phyloP scores from a whole-genome alignment of 2,329 filamentous ascomycete genomes.

The Fusarium zealandicum region DNA sequence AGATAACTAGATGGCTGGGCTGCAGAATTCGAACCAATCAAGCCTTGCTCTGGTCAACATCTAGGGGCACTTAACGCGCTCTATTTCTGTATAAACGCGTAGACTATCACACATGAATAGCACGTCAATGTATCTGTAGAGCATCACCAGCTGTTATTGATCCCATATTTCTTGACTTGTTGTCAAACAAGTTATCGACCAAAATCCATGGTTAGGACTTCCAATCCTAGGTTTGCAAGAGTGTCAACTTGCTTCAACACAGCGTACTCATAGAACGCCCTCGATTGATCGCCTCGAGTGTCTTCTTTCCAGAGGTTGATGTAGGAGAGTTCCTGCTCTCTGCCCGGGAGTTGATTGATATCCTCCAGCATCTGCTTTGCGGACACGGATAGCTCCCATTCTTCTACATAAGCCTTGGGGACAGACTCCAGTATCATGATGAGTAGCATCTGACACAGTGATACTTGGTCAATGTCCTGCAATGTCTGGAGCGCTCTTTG shows the following conservation, averaged over 20 bases:
- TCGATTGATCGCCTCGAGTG: constrained; percentile 49
- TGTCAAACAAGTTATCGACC: constrained; percentile 2
- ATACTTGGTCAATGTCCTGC: constrained; percentile 58
- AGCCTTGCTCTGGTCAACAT: neutral
- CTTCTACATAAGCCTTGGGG: constrained; percentile 51
- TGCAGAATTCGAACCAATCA: neutral
- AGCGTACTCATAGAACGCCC: constrained; percentile 58
- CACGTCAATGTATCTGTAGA: too few species aligned
- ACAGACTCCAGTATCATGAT: constrained; percentile 55
- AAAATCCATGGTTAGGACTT: constrained; percentile 54
- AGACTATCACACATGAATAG: too few species aligned
- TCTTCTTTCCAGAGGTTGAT: constrained; percentile 55
- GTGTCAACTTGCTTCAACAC: constrained; percentile 56
- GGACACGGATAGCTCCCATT: constrained; percentile 54
- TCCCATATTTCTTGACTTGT: too few species aligned
- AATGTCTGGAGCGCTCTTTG: constrained; percentile 44
- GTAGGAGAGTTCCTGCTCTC: constrained; percentile 53
- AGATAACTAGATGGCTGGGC: neutral
- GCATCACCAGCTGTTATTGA: too few species aligned
- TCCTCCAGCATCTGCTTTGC: constrained; percentile 58
- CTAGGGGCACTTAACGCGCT: neutral
- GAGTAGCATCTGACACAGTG: constrained; percentile 61
- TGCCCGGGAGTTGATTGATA: constrained; percentile 55
- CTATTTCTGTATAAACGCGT: too few species aligned
- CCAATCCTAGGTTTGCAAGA: constrained; percentile 56